phyloP scores from a whole-genome alignment of 768 basidiomycete species.

The Pulveroboletus sp. region DNA sequence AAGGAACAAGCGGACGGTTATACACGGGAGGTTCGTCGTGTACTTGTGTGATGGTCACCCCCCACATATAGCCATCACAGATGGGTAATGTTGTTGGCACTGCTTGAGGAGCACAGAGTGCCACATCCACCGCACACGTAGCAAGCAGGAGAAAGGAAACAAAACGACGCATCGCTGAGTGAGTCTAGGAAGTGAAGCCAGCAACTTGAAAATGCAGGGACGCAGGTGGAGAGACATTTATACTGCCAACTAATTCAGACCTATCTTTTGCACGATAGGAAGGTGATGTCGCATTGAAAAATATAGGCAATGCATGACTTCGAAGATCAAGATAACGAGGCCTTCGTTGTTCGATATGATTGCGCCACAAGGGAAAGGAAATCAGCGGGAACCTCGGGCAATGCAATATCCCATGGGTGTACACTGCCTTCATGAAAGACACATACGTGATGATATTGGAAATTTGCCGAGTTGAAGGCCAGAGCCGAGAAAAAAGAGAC shows the following conservation, averaged over 20 bases:
- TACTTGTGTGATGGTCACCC: constrained; percentile 12
- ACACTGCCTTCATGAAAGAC: background rate
- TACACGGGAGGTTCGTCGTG: constrained; percentile 7
- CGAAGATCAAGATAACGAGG: constrained; percentile 2
- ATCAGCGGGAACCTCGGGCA: background rate
- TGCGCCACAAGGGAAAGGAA: background rate
- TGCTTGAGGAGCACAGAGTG: constrained; percentile 1
- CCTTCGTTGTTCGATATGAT: background rate
- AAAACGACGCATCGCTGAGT: constrained; percentile 1
- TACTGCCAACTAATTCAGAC: background rate
- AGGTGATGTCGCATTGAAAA: background rate
- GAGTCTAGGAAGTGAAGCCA: background rate
- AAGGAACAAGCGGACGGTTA: constrained; percentile 9
- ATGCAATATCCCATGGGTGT: background rate
- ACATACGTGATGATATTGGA: background rate
- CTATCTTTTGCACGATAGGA: background rate
- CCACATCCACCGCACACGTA: background rate
- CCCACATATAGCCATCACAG: constrained; percentile 15
- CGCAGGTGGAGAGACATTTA: constrained; percentile 10
- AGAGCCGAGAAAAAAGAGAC: background rate
- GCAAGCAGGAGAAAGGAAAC: background rate
- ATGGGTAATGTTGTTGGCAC: background rate
- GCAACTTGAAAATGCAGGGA: background rate
- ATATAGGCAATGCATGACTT: background rate
- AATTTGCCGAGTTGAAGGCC: background rate